Conservation (phyloP, 192 early-diverging fungal species). For the Coemansia sp. region DNA sequence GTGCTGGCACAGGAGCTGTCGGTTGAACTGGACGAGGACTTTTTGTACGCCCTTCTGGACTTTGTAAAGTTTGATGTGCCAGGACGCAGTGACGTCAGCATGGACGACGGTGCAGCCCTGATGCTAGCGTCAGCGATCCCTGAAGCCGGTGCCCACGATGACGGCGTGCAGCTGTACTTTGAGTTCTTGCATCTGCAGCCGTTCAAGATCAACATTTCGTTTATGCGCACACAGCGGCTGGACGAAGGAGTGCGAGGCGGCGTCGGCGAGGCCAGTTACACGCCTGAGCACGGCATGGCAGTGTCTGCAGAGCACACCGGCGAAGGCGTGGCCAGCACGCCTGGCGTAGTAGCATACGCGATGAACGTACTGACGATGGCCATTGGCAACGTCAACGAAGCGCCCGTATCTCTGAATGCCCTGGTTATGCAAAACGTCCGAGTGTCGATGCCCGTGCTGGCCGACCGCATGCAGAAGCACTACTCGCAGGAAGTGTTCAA, state of each 20-base stretch:
- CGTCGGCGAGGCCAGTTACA: constrained; percentile 20
- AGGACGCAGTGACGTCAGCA: constrained; percentile 14
- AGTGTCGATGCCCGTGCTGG: constrained; percentile 69
- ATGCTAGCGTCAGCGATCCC: constrained; percentile 60
- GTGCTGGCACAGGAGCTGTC: constrained; percentile 91
- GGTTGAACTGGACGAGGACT: constrained; percentile 91
- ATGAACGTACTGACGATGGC: constrained; percentile 93
- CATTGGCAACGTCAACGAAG: constrained; percentile 94
- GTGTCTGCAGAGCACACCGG: constrained; percentile 23
- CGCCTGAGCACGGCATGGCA: constrained; percentile 9
- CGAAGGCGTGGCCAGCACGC: constrained; percentile 38
- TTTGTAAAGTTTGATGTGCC: constrained; percentile 79
- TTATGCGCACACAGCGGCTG: constrained; percentile 68
- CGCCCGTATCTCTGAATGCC: constrained; percentile 85
- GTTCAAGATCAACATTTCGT: constrained; percentile 94
- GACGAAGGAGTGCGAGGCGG: constrained; percentile 9
- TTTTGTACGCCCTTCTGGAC: constrained; percentile 80
- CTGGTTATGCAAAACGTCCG: constrained; percentile 86
- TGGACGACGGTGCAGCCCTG: neutral
- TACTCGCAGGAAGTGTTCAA: constrained; percentile 89
- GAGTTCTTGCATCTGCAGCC: constrained; percentile 92
- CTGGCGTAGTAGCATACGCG: constrained; percentile 56
- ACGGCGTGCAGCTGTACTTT: constrained; percentile 82
- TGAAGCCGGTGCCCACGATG: constrained; percentile 65
- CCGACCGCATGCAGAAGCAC: constrained; percentile 77